These are phyloP conservation scores for Aspergillus egyptiacus DNA, from an alignment of 495 filamentous ascomycete species.

Conservation along the genomic window DNA sequence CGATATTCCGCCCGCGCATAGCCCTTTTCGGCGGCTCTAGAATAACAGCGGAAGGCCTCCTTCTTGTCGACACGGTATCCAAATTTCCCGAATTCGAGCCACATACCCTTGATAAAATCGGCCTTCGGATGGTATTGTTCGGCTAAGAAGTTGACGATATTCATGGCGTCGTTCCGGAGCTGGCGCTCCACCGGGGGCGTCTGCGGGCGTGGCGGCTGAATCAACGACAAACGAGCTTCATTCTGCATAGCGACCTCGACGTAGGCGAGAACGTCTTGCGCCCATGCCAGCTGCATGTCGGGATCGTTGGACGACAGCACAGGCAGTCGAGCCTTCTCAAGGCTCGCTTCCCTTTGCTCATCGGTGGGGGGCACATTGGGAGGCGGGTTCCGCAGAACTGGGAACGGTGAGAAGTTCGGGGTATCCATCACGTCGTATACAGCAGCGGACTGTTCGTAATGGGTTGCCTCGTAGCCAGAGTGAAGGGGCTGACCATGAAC, in stretches of 20 bases:
- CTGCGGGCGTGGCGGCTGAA: conserved; percentile 55
- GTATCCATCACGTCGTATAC: conserved; percentile 50
- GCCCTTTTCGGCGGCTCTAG: conserved; percentile 78
- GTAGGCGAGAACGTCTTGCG: conserved; percentile 83
- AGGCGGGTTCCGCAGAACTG: conserved; percentile 70
- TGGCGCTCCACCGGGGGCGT: conserved; percentile 87
- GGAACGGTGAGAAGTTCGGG: conserved; percentile 88
- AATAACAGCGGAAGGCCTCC: conserved; percentile 84
- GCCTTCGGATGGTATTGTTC: conserved; percentile 91
- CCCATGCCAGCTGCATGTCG: conserved; percentile 95
- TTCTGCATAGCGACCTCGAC: conserved; percentile 76
- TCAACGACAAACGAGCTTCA: conserved; percentile 59
- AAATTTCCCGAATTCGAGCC: conserved; percentile 98
- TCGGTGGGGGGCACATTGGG: conserved; percentile 91
- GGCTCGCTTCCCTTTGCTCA: conserved; percentile 82
- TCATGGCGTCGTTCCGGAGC: conserved; percentile 80
- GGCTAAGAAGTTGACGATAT: conserved; percentile 81
- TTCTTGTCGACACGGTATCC: conserved; percentile 83
- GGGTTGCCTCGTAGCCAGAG: conserved; percentile 26
- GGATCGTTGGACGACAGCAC: conserved; percentile 93
- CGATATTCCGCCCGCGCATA: conserved; percentile 93
- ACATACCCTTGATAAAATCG: conserved; percentile 90
- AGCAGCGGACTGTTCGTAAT: conserved; percentile 40
- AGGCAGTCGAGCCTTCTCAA: conserved; percentile 73
- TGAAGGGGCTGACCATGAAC: conserved; percentile 31